Evolutionary conservation across 345 rosid genomes (phyloP).

Genomic region (Salix viminalis): DNA sequence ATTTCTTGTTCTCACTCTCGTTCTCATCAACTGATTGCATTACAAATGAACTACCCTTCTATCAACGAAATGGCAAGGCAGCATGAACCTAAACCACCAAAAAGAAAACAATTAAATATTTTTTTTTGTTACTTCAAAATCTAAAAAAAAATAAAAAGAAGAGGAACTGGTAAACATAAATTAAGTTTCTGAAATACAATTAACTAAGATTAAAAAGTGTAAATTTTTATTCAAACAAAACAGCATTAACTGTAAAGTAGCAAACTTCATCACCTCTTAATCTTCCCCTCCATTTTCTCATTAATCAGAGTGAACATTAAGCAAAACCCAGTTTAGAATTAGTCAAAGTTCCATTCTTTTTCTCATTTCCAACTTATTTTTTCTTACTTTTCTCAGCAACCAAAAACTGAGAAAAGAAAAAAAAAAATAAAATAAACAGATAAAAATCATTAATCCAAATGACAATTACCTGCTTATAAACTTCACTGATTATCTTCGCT

Average conservation of each 20-base stretch:
- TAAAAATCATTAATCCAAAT: not conserved
- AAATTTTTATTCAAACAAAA: not conserved
- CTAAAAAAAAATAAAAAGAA: not conserved
- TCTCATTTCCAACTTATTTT: not conserved
- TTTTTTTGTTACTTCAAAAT: not conserved
- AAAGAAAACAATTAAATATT: not conserved
- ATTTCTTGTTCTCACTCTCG: constrained; percentile 37
- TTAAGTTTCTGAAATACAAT: not conserved
- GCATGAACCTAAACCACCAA: constrained; percentile 15
- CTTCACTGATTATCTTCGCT: constrained; percentile 8
- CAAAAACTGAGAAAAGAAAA: not conserved
- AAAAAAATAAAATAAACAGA: not conserved
- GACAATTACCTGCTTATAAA: constrained; percentile 29
- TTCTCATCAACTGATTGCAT: constrained; percentile 54
- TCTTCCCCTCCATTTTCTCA: constrained; percentile 8
- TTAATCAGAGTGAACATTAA: constrained; percentile 8
- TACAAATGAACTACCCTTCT: constrained; percentile 27
- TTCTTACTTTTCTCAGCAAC: not conserved
- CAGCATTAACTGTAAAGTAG: not conserved
- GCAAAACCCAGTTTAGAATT: not conserved
- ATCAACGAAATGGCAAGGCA: constrained; percentile 9
- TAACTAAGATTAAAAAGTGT: not conserved
- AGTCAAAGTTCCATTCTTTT: not conserved
- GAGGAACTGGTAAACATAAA: not conserved
- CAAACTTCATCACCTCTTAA: not conserved